Percentiles rank a stretch among this genome's conserved stretches.
phyloP scores from a whole-genome alignment of 192 early-diverging fungal genomes.

The Coemansia sp. region DNA sequence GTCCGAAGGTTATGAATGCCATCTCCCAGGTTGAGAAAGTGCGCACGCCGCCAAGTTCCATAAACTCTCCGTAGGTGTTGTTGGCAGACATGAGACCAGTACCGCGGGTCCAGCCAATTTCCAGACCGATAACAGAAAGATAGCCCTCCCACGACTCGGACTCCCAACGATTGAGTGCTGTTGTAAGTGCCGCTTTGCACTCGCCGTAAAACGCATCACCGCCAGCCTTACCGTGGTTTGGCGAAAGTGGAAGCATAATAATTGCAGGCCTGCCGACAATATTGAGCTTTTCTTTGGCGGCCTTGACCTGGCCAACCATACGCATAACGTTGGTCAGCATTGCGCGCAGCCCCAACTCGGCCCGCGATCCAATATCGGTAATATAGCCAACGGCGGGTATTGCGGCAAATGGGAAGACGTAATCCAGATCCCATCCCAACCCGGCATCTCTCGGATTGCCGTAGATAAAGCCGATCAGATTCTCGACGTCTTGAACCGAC shows the following conservation, averaged over 20 bases:
- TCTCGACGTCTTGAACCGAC: slow-evolving; percentile 76
- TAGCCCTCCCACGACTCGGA: slow-evolving; percentile 87
- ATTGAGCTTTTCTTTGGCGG: slow-evolving; percentile 72
- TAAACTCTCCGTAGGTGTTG: slow-evolving; percentile 81
- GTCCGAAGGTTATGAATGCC: background rate
- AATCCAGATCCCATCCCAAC: too few species aligned
- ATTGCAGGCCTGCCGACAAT: slow-evolving; percentile 74
- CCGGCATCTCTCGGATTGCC: slow-evolving; percentile 39
- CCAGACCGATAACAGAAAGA: slow-evolving; percentile 82
- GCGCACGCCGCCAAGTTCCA: slow-evolving; percentile 77
- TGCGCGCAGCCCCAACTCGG: slow-evolving; percentile 85
- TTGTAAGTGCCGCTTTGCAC: slow-evolving; percentile 88
- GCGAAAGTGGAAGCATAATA: slow-evolving; percentile 85
- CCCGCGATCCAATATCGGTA: slow-evolving; percentile 78
- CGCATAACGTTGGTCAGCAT: slow-evolving; percentile 92
- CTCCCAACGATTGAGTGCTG: slow-evolving; percentile 85
- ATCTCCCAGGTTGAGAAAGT: slow-evolving; percentile 53
- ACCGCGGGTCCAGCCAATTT: slow-evolving; percentile 95
- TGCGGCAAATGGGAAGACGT: slow-evolving; percentile 80
- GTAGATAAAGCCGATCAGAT: slow-evolving; percentile 84
- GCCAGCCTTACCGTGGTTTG: slow-evolving; percentile 90
- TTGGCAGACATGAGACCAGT: slow-evolving; percentile 90
- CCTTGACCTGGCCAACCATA: slow-evolving; percentile 80
- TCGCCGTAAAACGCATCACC: slow-evolving; percentile 91
- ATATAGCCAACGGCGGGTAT: slow-evolving; percentile 81